Conservation (phyloP, 2,329 filamentous ascomycete species). For the Xylariaceae sp. region DNA sequence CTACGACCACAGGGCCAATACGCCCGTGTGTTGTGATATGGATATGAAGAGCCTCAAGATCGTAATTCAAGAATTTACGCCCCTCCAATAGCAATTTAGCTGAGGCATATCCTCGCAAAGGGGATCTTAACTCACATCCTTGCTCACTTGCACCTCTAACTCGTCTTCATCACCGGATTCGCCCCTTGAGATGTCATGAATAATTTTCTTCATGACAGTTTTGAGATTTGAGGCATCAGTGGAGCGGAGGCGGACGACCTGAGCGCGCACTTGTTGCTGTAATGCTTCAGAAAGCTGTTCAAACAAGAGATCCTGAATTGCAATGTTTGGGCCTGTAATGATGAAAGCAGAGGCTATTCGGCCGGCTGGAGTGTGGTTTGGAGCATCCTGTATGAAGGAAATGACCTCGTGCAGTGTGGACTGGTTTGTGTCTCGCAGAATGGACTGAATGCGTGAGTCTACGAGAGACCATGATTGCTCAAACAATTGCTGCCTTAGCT, state of each 20-base stretch:
- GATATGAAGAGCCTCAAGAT: constrained; percentile 65
- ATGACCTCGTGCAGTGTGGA: constrained; percentile 57
- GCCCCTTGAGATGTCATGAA: constrained; percentile 57
- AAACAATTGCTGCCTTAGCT: constrained; percentile 57
- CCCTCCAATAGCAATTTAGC: constrained; percentile 39
- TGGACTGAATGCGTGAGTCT: constrained; percentile 59
- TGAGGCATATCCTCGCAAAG: not conserved
- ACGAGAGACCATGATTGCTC: constrained; percentile 61
- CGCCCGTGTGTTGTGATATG: constrained; percentile 52
- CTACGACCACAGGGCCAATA: constrained; percentile 59
- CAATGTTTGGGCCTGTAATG: constrained; percentile 73
- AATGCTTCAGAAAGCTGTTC: constrained; percentile 61
- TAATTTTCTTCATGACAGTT: constrained; percentile 66
- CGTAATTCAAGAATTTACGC: constrained; percentile 69
- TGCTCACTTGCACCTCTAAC: constrained; percentile 40
- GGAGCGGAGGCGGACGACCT: constrained; percentile 65
- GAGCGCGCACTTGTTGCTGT: constrained; percentile 43
- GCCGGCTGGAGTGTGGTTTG: constrained; percentile 29
- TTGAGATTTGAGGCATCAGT: constrained; percentile 72
- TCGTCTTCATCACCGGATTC: constrained; percentile 52
- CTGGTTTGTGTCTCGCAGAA: constrained; percentile 58
- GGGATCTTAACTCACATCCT: constrained; percentile 41
- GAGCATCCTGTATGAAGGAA: constrained; percentile 46
- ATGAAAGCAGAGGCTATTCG: constrained; percentile 68
- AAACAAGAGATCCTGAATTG: constrained; percentile 71